A percentile compares a stretch with the other conserved stretches of the same genome.
Conservation (phyloP, 805 yeast species). For the Wickerhamiella cacticola region DNA sequence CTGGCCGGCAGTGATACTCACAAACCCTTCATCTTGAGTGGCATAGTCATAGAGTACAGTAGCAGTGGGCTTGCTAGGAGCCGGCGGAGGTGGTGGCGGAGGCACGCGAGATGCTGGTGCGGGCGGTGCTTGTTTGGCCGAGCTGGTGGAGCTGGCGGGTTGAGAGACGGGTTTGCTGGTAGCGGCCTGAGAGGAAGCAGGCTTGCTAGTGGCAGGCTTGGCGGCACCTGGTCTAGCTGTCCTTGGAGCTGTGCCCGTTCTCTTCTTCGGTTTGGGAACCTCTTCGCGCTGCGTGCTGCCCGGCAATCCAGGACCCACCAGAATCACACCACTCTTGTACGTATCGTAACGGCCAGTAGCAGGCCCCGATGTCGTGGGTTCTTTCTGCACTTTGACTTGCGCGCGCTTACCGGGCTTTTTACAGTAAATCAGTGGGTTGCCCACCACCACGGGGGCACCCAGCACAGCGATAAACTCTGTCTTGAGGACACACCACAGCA, state of each 20-base stretch:
- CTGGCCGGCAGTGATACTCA: slow-evolving; percentile 67
- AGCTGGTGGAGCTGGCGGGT: background rate
- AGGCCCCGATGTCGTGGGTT: slow-evolving; percentile 25
- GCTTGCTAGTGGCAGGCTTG: background rate
- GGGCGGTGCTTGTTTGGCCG: slow-evolving; percentile 19
- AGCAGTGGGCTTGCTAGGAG: slow-evolving; percentile 56
- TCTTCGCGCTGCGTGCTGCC: slow-evolving; percentile 57
- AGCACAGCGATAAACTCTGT: slow-evolving; percentile 62
- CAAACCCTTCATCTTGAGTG: slow-evolving; percentile 74
- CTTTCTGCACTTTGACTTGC: slow-evolving; percentile 54
- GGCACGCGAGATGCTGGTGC: slow-evolving; percentile 13
- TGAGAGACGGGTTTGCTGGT: background rate
- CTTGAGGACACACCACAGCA: slow-evolving; percentile 71
- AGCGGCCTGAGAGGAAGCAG: background rate
- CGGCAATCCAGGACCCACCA: slow-evolving; percentile 69
- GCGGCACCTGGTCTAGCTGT: slow-evolving; percentile 12
- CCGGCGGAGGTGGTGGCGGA: slow-evolving; percentile 47
- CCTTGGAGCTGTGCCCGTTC: slow-evolving; percentile 8
- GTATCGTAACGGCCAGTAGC: slow-evolving; percentile 62
- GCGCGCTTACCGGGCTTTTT: slow-evolving; percentile 81
- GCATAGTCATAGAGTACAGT: slow-evolving; percentile 81
- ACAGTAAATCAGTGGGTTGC: slow-evolving; percentile 63
- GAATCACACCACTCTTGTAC: slow-evolving; percentile 81
- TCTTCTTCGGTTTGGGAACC: slow-evolving; percentile 44
- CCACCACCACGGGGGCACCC: slow-evolving; percentile 42